Percentiles rank a stretch among this genome's conserved stretches.
phyloP scores from a whole-genome alignment of 768 basidiomycete species.

The Pilatotrama ljubarskyi region DNA sequence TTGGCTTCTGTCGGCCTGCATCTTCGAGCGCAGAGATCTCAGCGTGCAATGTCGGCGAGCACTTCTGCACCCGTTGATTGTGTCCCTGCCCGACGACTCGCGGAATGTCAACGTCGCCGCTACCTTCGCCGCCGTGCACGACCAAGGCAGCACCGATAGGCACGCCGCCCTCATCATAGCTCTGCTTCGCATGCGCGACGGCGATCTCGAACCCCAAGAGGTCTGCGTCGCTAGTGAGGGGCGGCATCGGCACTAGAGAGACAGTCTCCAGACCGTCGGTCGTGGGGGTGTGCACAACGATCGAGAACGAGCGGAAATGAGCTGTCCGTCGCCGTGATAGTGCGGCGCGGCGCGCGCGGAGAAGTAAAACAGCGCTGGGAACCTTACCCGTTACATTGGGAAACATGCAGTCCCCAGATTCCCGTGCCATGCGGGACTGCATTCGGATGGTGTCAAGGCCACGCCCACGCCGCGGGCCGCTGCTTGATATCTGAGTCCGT shows the following conservation, averaged over 20 bases:
- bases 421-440: neutral
- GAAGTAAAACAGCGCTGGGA: neutral
- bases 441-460: neutral
- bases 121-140: constrained; percentile 14
- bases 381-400: constrained; percentile 1
- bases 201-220: constrained; percentile 36
- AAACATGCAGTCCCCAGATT: constrained; percentile 6
- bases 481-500: neutral
- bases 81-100: constrained; percentile 43
- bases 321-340: neutral
- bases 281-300: neutral
- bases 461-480: neutral
- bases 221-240: constrained; percentile 20
- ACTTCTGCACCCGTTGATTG: constrained; percentile 47
- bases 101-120: neutral
- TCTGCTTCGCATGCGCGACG: constrained; percentile 44
- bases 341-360: neutral
- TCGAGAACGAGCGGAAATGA: neutral
- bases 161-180: constrained; percentile 55
- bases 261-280: neutral
- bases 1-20: constrained; percentile 49
- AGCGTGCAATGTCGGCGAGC: constrained; percentile 44
- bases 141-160: constrained; percentile 61
- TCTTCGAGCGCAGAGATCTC: constrained; percentile 53
- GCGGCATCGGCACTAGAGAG: neutral